Evolutionary conservation across 139 green algal species (phyloP), one percentile per base, ranked within the genome.

Genomic region (Astrephomene gubernaculifera): DNA sequence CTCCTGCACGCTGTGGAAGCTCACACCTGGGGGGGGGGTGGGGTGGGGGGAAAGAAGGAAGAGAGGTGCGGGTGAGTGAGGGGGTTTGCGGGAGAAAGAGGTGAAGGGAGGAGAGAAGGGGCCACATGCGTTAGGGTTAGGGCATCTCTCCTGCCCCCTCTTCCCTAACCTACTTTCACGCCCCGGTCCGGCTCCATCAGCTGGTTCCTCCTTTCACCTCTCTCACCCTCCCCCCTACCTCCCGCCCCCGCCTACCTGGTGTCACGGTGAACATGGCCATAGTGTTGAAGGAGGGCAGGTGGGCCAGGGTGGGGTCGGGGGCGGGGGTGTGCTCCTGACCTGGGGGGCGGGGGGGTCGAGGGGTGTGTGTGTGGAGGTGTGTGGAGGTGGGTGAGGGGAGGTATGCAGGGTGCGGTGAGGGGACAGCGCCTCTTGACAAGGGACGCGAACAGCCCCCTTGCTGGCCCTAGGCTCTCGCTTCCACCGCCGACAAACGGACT

Each of bases 221-320:
- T 10, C 65, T 3, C 14, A 57, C 14, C 49, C 49, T 57, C 49
- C 49, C 49, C 49, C 12, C 49, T 17, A 57, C 49, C 49, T 12
- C 49, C 49, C 1, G 5, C 44, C 31, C 21, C 29, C n/a, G 25
- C 79, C 67, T 70, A 31, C 95, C 96, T 0, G 96, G 95, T 71
- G 90, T 82, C 39, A 98, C 95, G 38, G 84, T 90, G 91, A 98
- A 98, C 76, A 97, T 90, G 54, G 92, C 95, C 94, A 98, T 96
- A 41, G 75, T 91, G 93, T 98, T 98, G 3, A 87, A 89, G 45
- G 52, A 69, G 67, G 89, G 89, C 71, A 92, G 73, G 63, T 83
- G 86, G 31, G 25, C 19, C n/a, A 69, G 21, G n/a, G 43, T 60
- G 33, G 82, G 82, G 57, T 76, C 44, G 33, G 73, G 49, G 3